Conservation (phyloP, 78 protist genomes). For the Dictyostelium brefeldianum region DNA sequence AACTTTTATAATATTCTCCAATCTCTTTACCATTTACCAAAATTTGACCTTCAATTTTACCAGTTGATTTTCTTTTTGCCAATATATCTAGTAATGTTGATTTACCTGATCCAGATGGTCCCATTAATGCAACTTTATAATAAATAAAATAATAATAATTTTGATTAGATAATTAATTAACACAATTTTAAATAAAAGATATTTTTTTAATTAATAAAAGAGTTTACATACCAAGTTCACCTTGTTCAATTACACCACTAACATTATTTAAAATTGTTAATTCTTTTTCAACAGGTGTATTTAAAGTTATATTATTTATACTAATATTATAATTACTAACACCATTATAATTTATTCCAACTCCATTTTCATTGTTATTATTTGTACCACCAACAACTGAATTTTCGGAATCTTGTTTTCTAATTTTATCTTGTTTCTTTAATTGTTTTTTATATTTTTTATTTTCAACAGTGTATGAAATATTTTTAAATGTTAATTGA, state of each 20-base stretch:
- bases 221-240: slow-evolving; percentile 1
- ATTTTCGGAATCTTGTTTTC: not conserved
- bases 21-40: slow-evolving; percentile 74
- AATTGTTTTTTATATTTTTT: slow-evolving; percentile 26
- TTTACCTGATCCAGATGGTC: slow-evolving; percentile 61
- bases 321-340: too few relatives aligned
- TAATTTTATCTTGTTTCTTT: not conserved
- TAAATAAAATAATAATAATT: too few relatives aligned
- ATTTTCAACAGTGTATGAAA: slow-evolving; percentile 22
- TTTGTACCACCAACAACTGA: too few relatives aligned
- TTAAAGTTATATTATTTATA: too few relatives aligned
- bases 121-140: slow-evolving; percentile 13
- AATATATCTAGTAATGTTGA: slow-evolving; percentile 46
- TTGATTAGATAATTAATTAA: too few relatives aligned
- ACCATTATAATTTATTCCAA: too few relatives aligned
- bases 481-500: slow-evolving; percentile 23
- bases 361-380: too few relatives aligned
- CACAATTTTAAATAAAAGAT: too few relatives aligned
- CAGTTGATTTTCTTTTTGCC: slow-evolving; percentile 34
- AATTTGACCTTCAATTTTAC: slow-evolving; percentile 40
- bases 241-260: slow-evolving; percentile 35
- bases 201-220: too few relatives aligned
- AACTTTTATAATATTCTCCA: slow-evolving; percentile 49
- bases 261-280: slow-evolving; percentile 5
- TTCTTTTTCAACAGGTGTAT: slow-evolving; percentile 6